Percentiles rank a stretch among this genome's conserved stretches.
These are phyloP conservation scores for Anthracocystis walkeri DNA, from an alignment of 1,284 basidiomycete species.

Conservation along the genomic window DNA sequence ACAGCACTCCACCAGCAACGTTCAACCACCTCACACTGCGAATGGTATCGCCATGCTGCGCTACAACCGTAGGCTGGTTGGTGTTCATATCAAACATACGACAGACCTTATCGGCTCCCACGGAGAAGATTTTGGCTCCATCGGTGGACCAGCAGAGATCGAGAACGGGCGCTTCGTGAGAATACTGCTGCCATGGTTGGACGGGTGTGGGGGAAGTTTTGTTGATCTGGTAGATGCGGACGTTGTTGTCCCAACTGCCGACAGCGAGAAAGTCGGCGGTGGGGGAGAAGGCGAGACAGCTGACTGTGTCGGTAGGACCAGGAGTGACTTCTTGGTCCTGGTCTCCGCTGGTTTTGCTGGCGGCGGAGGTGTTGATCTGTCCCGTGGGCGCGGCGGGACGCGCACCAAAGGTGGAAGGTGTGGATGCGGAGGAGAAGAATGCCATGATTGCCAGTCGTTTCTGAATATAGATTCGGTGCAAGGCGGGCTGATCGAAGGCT, in stretches of 20 bases:
- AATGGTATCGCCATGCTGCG: conserved; percentile 85
- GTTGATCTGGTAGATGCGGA: conserved; percentile 74
- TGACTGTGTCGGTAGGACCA: conserved; percentile 69
- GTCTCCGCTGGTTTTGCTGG: conserved; percentile 55
- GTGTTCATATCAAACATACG: conserved; percentile 84
- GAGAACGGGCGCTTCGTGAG: conserved; percentile 84
- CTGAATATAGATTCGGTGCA: no score
- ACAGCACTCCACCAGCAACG: conserved; percentile 78
- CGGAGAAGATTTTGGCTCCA: conserved; percentile 83
- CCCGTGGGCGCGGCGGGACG: conserved; percentile 40
- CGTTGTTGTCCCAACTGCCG: conserved; percentile 70
- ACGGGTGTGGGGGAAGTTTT: conserved; percentile 81
- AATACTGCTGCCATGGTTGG: conserved; percentile 72
- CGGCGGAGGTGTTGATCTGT: conserved; percentile 52
- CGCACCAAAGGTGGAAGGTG: conserved; percentile 53
- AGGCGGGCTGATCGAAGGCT: no score
- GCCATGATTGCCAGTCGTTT: conserved; percentile 33
- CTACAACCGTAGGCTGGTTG: conserved; percentile 76
- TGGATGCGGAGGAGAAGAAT: conserved; percentile 60
- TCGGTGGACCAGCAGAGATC: conserved; percentile 87
- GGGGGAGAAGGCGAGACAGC: conserved; percentile 68
- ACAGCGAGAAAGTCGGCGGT: conserved; percentile 71
- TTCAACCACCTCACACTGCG: conserved; percentile 82
- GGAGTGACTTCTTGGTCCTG: conserved; percentile 78
- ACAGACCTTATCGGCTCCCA: conserved; percentile 86